Evolutionary conservation across 768 basidiomycete species (phyloP).

Genomic region (Lentinula detonsa): DNA sequence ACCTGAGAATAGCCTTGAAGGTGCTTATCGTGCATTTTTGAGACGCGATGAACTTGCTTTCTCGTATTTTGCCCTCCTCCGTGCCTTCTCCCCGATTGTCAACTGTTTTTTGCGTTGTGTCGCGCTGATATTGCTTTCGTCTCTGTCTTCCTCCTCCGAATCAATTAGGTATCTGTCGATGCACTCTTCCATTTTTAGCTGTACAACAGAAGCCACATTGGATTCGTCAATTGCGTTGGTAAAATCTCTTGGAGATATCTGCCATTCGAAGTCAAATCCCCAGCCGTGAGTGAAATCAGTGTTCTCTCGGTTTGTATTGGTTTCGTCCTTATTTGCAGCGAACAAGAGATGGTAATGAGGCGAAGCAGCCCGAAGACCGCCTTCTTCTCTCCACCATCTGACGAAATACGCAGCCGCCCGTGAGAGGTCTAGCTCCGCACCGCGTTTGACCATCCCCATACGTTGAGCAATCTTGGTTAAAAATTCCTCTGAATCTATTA

Average conservation of each 20-base stretch:
- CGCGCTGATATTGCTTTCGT: conserved; percentile 54
- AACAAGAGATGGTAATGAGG: conserved; percentile 15
- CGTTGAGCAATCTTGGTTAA: conserved; percentile 63
- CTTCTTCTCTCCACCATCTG: conserved; percentile 81
- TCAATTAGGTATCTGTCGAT: conserved; percentile 49
- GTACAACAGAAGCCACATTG: conserved; percentile 29
- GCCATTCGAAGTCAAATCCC: conserved; percentile 86
- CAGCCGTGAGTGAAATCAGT: conserved; percentile 44
- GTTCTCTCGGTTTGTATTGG: neutral
- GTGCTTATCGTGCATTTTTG: neutral
- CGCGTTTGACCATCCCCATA: conserved; percentile 78
- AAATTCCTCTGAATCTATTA: conserved; percentile 57
- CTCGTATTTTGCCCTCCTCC: conserved; percentile 24
- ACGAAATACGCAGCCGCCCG: conserved; percentile 81
- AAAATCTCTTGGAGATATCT: conserved; percentile 17
- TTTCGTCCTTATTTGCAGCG: neutral
- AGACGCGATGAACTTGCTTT: neutral
- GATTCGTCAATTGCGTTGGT: neutral
- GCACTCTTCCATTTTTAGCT: conserved; percentile 65
- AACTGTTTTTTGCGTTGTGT: conserved; percentile 66
- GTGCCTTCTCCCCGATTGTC: conserved; percentile 33
- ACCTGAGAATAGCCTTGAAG: neutral
- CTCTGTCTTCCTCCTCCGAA: conserved; percentile 42
- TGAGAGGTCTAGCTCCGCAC: conserved; percentile 62
- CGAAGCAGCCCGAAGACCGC: conserved; percentile 49